Evolutionary conservation across 306 rosid genomes (phyloP), one percentile per base, ranked within the genome.

Genomic region (Corylus heterophylla): DNA sequence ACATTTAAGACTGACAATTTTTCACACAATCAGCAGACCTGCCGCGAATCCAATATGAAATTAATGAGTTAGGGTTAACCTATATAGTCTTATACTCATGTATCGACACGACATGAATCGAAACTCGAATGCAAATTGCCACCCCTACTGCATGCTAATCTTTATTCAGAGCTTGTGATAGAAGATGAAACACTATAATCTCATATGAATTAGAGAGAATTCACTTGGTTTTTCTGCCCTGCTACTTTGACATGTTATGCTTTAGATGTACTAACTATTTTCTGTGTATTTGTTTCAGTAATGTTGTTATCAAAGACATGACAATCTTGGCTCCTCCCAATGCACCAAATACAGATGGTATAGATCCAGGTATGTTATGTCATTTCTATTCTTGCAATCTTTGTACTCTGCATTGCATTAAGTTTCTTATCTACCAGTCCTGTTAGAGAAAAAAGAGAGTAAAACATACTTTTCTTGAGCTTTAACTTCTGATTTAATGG

Each of bases 331-430:
- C 99, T 78, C 98, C 99, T 55, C 96, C 91, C 47, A 90, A 93
- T 20, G 99, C 99, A 58, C 99, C 98, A 17, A 95, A 95, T 82
- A 95, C 99, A 0, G 98, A 95, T 75, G 99, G 98, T 75, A 86
- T 95, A 48, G 99, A 95, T 71, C 98, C 99, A 78, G 99, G 97
- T 93, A 83, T 82, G 83, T 17, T 49, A 74, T 47, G 14, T 58
- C 20, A 74, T 62, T 66, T 44, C 49, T 27, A 16, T 66, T 49
- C 4, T 47, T 22, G 20, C 69, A 6, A 64, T 52, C 25, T 22
- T 66, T 59, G 59, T 61, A 49, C 22, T 49, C 8, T 74, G 45
- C 73, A 48, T 42, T 25, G 18, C 62, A 48, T 67, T 35, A 44
- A 8, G 29, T 31, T 72, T 79, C 9, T 25, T 29, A 8, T 83